A percentile compares a stretch with the other conserved stretches of the same genome.
Conservation (phyloP, 2,329 filamentous ascomycete genomes). For the Clarireedia homoeocarpa region DNA sequence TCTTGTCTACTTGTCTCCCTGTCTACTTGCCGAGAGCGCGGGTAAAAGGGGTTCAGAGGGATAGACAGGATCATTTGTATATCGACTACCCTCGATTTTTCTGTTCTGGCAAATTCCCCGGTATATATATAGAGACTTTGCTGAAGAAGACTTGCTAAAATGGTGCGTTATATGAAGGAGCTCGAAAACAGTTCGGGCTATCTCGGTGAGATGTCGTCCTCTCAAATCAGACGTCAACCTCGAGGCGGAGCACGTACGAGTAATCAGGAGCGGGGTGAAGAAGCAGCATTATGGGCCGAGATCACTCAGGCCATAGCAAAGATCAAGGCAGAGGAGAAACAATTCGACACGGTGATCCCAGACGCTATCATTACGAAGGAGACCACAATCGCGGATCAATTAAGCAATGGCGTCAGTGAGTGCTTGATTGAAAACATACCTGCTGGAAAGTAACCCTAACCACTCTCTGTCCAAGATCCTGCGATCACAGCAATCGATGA, state of each 20-base stretch:
- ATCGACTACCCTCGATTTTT: no score
- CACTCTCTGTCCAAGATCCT: conserved; percentile 14
- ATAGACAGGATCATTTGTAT: no score
- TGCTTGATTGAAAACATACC: not conserved
- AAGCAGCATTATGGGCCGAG: conserved; percentile 12
- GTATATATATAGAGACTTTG: not conserved
- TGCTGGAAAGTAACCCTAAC: not conserved
- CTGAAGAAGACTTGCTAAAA: not conserved
- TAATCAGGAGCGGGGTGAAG: conserved; percentile 14
- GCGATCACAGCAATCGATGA: conserved; percentile 20
- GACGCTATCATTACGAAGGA: conserved; percentile 17
- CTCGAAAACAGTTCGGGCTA: not conserved
- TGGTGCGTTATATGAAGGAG: not conserved
- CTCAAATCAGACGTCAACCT: conserved; percentile 13
- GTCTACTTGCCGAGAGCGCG: no score
- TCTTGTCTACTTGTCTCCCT: no score
- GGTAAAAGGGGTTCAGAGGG: no score
- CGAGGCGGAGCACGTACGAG: conserved; percentile 13
- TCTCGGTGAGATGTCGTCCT: conserved; percentile 9
- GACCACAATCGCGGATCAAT: conserved; percentile 8
- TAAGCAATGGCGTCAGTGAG: conserved; percentile 13
- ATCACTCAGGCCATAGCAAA: conserved; percentile 10
- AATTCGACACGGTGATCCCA: conserved; percentile 6
- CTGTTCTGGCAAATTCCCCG: not conserved
- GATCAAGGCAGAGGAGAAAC: conserved; percentile 11